Base-by-base conservation (phyloP, 169 alveolate species). In the Eimeria acervulina region DNA sequence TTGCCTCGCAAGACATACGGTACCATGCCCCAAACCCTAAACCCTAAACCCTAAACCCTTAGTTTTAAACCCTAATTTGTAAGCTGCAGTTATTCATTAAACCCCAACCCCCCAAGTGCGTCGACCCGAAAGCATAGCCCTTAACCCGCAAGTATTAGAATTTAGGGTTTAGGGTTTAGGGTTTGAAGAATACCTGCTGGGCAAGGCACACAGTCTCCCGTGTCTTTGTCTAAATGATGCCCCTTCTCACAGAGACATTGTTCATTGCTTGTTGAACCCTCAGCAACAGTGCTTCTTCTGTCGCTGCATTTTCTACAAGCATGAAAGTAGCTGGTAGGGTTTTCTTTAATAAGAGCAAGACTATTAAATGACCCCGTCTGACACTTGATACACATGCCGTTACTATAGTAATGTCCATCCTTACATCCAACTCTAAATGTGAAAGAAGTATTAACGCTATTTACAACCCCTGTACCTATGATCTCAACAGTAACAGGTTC, bases 231-330 rank as follows among this genome's bases (percentile, higher is more conserved):
- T 31, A 78, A 74, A 88, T 97, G 97, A 76, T 97, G 97, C n/a
- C 99, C 99, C 52, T 96, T 95, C 83, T 97, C 96, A 70, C 99
- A 98, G 44, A 94, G 87, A 44, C 99, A 98, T 42, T 96, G 96
- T 23, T 91, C 97, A 36, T 52, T 85, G 66, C 98, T 96, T 55
- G 76, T 88, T 17, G 99, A 81, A 2, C 98, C 98, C 44, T 47
- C 80, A 26, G 95, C 91, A 42, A 96, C 83, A 13, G 97, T 95
- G 17, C 95, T 84, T 26, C 44, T 47, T 28, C 38, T 26, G 26
- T 38, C 61, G 21, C 36, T 59, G 42, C 95, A 78, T 23, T 42
- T 28, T 51, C 44, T 40, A 38, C 90, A 95, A 31, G 97, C 95
- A 33, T 63, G 83, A 15, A 66, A 84, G 92, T 94, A 88, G 66